Conservation (phyloP, 805 yeast genomes). For the Blastobotrys terrestris region DNA sequence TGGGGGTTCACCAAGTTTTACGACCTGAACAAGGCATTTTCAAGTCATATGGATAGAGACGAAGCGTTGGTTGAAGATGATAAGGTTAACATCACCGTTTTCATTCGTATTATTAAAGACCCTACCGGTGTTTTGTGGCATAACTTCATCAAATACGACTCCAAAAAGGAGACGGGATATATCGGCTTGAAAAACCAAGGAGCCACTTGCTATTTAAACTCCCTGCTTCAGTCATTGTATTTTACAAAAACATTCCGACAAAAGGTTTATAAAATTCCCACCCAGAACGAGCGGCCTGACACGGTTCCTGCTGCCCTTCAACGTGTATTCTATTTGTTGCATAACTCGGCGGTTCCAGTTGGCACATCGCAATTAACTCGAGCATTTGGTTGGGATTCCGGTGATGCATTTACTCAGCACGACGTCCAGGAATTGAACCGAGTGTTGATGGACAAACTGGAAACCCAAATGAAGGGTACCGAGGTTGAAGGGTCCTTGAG, state of each 20-base stretch:
- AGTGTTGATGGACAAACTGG: slow-evolving; percentile 90
- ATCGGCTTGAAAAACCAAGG: slow-evolving; percentile 96
- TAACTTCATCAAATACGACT: slow-evolving; percentile 68
- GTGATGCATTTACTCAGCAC: slow-evolving; percentile 95
- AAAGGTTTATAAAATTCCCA: slow-evolving; percentile 85
- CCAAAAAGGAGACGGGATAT: slow-evolving; percentile 80
- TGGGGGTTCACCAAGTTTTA: slow-evolving; percentile 91
- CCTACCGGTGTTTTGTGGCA: slow-evolving; percentile 95
- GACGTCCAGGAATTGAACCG: slow-evolving; percentile 96
- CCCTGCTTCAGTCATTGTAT: slow-evolving; percentile 82
- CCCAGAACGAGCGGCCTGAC: slow-evolving; percentile 48
- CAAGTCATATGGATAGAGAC: slow-evolving; percentile 33
- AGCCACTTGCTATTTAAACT: slow-evolving; percentile 95
- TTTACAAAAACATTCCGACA: slow-evolving; percentile 78
- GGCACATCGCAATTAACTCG: slow-evolving; percentile 82
- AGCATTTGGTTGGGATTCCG: slow-evolving; percentile 95
- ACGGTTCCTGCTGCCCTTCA: slow-evolving; percentile 83
- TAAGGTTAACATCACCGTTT: slow-evolving; percentile 64
- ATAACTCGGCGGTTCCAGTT: slow-evolving; percentile 66
- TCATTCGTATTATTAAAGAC: slow-evolving; percentile 72
- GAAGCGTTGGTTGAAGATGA: slow-evolving; percentile 46
- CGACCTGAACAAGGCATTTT: slow-evolving; percentile 44
- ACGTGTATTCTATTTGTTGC: slow-evolving; percentile 74
- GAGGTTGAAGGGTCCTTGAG: slow-evolving; percentile 66
- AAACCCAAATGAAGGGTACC: slow-evolving; percentile 85